Evolutionary conservation across 164 flowering plant genomes (phyloP).

Genomic region (Aristolochia fimbriata): DNA sequence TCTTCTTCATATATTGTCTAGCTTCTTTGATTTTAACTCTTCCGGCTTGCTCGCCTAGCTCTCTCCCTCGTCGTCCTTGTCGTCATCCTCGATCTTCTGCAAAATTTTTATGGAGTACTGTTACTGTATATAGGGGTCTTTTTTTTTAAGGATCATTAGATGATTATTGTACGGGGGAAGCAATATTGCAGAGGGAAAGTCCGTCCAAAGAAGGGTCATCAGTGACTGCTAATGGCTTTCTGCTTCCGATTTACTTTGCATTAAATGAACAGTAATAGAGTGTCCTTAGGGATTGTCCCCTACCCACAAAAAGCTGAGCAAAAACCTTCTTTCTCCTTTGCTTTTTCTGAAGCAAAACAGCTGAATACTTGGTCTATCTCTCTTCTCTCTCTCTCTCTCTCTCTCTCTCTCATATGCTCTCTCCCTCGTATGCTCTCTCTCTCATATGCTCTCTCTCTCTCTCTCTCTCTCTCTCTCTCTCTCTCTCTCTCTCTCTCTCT

Average conservation of each 20-base stretch:
- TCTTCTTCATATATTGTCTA: constrained; percentile 1
- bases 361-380: neutral
- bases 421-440: too few relatives aligned
- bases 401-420: neutral
- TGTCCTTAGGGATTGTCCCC: constrained; percentile 7
- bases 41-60: too few relatives aligned
- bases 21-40: too few relatives aligned
- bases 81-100: neutral
- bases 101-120: too few relatives aligned
- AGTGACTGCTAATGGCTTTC: neutral
- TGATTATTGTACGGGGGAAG: too few relatives aligned
- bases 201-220: too few relatives aligned
- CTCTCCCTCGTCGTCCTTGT: neutral
- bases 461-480: neutral
- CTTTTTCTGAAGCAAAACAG: neutral
- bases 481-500: constrained; percentile 1
- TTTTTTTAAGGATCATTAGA: too few relatives aligned
- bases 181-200: too few relatives aligned
- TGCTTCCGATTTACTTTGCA: neutral
- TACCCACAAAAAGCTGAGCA: constrained; percentile 7
- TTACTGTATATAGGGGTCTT: too few relatives aligned
- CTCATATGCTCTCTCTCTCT: constrained; percentile 7
- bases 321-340: constrained; percentile 13
- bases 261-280: constrained; percentile 3
- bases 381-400: constrained; percentile 3